These are phyloP conservation scores for Pythium graminicola DNA, from an alignment of 352 stramenopile genomes.

Conservation along the genomic window DNA sequence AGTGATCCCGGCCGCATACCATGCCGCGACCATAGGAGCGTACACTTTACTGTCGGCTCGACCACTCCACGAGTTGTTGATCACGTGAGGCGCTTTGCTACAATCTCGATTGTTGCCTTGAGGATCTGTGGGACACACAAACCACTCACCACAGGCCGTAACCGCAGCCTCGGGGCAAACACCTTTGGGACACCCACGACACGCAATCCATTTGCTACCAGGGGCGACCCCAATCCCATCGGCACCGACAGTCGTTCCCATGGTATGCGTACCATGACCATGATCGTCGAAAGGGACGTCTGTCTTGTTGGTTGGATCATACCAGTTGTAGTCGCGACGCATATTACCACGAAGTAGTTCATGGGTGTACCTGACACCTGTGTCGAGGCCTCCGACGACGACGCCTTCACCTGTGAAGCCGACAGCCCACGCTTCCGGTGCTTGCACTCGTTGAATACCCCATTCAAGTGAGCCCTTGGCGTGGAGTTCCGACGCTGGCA, in stretches of 20 bases:
- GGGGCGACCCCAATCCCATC: conserved; percentile 25
- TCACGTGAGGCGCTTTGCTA: conserved; percentile 14
- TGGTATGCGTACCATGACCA: conserved; percentile 26
- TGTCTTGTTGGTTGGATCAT: conserved; percentile 17
- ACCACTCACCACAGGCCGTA: conserved; percentile 16
- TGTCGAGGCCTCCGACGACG: conserved; percentile 26
- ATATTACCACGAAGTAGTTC: conserved; percentile 8
- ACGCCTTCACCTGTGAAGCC: conserved; percentile 23
- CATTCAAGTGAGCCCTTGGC: conserved; percentile 18
- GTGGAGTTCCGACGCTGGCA: conserved; percentile 1
- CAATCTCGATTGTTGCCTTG: conserved; percentile 14
- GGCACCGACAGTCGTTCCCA: conserved; percentile 22
- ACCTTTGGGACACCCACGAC: conserved; percentile 7
- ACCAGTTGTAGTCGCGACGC: conserved; percentile 27
- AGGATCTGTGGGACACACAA: conserved; percentile 14
- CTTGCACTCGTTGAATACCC: conserved; percentile 17
- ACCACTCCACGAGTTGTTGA: conserved; percentile 18
- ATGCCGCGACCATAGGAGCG: conserved; percentile 15
- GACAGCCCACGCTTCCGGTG: conserved; percentile 11
- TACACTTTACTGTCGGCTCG: conserved; percentile 3
- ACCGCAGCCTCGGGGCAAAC: conserved; percentile 4
- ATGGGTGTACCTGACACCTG: conserved; percentile 22
- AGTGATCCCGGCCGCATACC: conserved; percentile 26
- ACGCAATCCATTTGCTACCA: conserved; percentile 19
- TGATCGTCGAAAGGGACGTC: conserved; percentile 14